Conservation (phyloP, 768 basidiomycete species). For the Hebeloma cylindrosporum region DNA sequence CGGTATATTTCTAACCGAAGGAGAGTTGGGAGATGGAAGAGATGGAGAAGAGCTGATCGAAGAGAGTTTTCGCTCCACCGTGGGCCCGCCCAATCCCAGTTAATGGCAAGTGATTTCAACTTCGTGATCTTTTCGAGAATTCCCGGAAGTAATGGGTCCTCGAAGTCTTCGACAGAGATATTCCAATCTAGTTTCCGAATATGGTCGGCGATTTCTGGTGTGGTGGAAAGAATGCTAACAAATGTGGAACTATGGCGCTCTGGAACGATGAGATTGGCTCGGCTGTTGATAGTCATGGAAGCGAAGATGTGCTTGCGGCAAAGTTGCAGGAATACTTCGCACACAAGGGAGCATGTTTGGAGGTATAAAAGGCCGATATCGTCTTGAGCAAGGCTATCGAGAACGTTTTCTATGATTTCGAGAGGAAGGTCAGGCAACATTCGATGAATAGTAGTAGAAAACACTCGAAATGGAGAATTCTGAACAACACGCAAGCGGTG, state of each 20-base stretch:
- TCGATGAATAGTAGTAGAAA: no score
- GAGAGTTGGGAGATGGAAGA: conserved; percentile 10
- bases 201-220: conserved; percentile 3
- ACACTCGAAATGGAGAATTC: no score
- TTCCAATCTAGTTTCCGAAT: conserved; percentile 1
- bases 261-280: no score
- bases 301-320: conserved; percentile 6
- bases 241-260: background rate
- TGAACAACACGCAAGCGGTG: no score
- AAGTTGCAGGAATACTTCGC: background rate
- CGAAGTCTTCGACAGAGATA: background rate
- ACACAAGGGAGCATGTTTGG: conserved; percentile 3
- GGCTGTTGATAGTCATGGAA: background rate
- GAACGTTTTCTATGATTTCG: conserved; percentile 2
- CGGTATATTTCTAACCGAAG: background rate
- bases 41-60: conserved; percentile 8
- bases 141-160: background rate
- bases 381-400: conserved; percentile 5
- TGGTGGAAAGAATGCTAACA: background rate
- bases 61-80: conserved; percentile 8
- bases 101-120: conserved; percentile 3
- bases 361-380: background rate
- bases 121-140: background rate
- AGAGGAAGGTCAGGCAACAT: background rate
- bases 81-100: no score